These are phyloP conservation scores for Sporisorium exsertum DNA, from an alignment of 1,284 basidiomycete species.

Conservation along the genomic window DNA sequence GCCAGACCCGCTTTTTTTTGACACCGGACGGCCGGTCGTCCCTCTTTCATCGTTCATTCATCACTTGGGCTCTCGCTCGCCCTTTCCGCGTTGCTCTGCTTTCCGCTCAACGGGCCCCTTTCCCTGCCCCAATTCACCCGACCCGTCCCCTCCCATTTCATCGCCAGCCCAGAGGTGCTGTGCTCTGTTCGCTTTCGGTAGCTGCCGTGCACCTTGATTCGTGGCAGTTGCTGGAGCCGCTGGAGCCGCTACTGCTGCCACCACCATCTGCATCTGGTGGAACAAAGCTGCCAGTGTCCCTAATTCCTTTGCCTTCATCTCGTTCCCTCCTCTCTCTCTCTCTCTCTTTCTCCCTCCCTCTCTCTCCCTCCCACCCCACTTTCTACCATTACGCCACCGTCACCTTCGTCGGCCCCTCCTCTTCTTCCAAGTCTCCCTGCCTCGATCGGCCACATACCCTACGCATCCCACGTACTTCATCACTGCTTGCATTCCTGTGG, in stretches of 20 bases:
- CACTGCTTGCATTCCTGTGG: not conserved
- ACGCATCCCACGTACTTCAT: constrained; percentile 11
- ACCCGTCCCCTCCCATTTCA: not conserved
- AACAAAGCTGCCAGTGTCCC: not conserved
- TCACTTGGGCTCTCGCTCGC: not conserved
- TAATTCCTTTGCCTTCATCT: not conserved
- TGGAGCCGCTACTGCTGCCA: no score
- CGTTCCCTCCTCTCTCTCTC: not conserved
- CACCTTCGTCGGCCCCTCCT: not conserved
- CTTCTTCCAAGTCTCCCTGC: not conserved
- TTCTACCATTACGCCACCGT: not conserved
- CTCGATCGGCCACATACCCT: not conserved
- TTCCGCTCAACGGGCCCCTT: constrained; percentile 35
- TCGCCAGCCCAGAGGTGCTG: no score
- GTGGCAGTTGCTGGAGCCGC: not conserved
- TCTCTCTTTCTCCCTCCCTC: not conserved
- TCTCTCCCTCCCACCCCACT: not conserved
- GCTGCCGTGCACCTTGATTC: not conserved
- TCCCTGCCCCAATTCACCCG: constrained; percentile 1
- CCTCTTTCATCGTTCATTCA: constrained; percentile 17
- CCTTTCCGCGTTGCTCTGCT: constrained; percentile 18
- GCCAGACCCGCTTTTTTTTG: not conserved
- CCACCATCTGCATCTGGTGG: constrained; percentile 4
- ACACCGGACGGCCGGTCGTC: not conserved
- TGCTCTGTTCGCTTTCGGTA: not conserved